These are phyloP conservation scores for Nemania abortiva DNA, from an alignment of 2,329 filamentous ascomycete genomes.

Conservation along the genomic window DNA sequence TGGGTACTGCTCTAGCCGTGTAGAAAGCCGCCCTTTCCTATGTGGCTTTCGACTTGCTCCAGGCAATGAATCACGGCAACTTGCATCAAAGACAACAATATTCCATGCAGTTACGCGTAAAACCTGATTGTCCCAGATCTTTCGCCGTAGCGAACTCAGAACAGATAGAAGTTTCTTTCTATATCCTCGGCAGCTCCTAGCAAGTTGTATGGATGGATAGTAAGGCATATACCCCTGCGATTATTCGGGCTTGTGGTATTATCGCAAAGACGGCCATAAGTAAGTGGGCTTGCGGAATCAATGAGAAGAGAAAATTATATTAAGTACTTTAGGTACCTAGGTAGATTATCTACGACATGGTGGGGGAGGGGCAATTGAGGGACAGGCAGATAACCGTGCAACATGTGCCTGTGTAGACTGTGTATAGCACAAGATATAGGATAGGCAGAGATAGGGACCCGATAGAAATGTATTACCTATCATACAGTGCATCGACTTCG, in stretches of 20 bases:
- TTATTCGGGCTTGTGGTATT: neutral
- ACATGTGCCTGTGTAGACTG: too few relatives aligned
- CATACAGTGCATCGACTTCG: too few relatives aligned
- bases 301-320: conserved; percentile 26
- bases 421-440: too few relatives aligned
- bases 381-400: conserved; percentile 12
- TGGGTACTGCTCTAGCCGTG: neutral
- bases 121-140: too few relatives aligned
- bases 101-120: too few relatives aligned
- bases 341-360: conserved; percentile 28
- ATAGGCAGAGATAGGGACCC: too few relatives aligned
- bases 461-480: too few relatives aligned
- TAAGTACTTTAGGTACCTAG: too few relatives aligned
- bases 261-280: neutral
- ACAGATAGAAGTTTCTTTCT: neutral
- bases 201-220: neutral
- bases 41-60: neutral
- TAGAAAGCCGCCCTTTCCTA: neutral
- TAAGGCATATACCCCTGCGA: neutral
- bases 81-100: too few relatives aligned
- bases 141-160: neutral
- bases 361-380: conserved; percentile 45
- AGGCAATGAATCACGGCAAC: neutral
- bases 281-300: neutral
- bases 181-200: neutral